Percentiles rank a stretch among this genome's conserved stretches.
Evolutionary conservation across 2,329 filamentous ascomycete genomes (phyloP).

Genomic region (Arthrobotrys iridis): DNA sequence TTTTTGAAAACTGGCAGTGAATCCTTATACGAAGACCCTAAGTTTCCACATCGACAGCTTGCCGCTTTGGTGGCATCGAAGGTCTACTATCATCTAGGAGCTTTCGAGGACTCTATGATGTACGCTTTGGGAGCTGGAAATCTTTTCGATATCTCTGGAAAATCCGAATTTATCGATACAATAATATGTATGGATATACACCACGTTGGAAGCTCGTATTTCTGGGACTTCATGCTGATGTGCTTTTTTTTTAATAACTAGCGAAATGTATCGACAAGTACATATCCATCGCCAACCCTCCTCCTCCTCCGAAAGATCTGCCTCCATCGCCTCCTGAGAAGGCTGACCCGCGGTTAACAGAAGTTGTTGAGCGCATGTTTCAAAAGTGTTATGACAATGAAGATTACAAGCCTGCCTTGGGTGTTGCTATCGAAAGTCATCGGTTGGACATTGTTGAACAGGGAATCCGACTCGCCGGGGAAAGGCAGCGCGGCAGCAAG

Average conservation of each 20-base stretch:
- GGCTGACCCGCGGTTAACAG: conserved; percentile 68
- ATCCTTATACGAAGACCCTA: conserved; percentile 95
- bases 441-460: conserved; percentile 86
- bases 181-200: conserved; percentile 80
- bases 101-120: conserved; percentile 99
- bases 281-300: conserved; percentile 74
- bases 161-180: conserved; percentile 97
- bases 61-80: conserved; percentile 95
- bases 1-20: conserved; percentile 70
- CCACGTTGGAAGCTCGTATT: neutral
- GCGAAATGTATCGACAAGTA: conserved; percentile 98
- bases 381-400: conserved; percentile 86
- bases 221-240: neutral
- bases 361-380: conserved; percentile 87
- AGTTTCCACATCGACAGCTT: conserved; percentile 90
- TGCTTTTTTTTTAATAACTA: conserved; percentile 59
- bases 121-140: conserved; percentile 95
- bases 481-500: conserved; percentile 74
- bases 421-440: conserved; percentile 93
- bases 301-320: conserved; percentile 48
- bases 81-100: conserved; percentile 98
- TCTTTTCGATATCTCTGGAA: conserved; percentile 89
- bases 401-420: conserved; percentile 93
- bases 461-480: conserved; percentile 81
- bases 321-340: conserved; percentile 50